Conservation (phyloP, 2,329 filamentous ascomycete genomes). For the Sphaerostilbella broomeana region DNA sequence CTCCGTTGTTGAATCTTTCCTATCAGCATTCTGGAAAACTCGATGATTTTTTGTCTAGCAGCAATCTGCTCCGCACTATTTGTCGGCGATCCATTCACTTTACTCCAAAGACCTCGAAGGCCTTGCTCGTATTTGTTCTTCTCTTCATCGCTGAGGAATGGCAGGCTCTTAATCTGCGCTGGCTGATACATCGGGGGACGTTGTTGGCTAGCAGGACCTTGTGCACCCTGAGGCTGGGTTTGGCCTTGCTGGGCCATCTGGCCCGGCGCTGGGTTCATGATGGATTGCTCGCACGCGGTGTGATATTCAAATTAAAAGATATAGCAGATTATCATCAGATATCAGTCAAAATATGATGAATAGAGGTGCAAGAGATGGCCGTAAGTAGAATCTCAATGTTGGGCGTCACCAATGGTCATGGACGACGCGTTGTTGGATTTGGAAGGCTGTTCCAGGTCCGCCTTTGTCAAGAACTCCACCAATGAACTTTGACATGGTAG, state of each 20-base stretch:
- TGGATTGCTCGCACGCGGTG: neutral
- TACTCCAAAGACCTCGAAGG: constrained; percentile 46
- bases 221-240: constrained; percentile 19
- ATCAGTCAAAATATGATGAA: too few species aligned
- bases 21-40: constrained; percentile 54
- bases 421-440: constrained; percentile 7
- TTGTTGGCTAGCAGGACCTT: constrained; percentile 20
- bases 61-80: constrained; percentile 43
- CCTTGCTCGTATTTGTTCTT: constrained; percentile 54
- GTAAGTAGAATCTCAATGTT: too few species aligned
- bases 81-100: constrained; percentile 41
- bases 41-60: constrained; percentile 51
- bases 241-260: constrained; percentile 22
- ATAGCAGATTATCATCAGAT: too few species aligned
- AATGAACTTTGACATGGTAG: constrained; percentile 4
- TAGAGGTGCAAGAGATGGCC: too few species aligned
- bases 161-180: constrained; percentile 44
- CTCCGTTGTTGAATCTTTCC: constrained; percentile 42
- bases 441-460: constrained; percentile 5
- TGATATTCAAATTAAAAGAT: neutral
- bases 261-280: constrained; percentile 22
- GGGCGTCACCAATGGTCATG: neutral
- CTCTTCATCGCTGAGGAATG: constrained; percentile 47
- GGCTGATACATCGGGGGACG: constrained; percentile 42
- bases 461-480: neutral